A percentile compares a stretch with the other conserved stretches of the same genome.
Conservation (phyloP, 2,329 filamentous ascomycete genomes). For the Fusarium compactum region DNA sequence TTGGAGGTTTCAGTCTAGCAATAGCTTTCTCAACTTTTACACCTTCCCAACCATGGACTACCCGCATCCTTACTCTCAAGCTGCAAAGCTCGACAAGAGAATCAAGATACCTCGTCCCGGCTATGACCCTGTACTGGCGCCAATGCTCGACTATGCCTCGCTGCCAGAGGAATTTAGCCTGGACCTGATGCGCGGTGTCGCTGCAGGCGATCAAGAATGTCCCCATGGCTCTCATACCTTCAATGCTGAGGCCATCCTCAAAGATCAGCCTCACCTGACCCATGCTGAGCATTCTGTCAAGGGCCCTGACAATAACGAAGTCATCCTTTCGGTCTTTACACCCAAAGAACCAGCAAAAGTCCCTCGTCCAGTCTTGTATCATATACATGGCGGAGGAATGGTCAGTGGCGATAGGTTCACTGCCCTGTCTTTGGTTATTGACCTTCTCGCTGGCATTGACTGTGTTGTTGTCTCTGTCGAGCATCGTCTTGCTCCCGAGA, state of each 20-base stretch:
- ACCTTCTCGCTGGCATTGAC: neutral
- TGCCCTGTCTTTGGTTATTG: neutral
- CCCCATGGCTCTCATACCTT: conserved; percentile 9
- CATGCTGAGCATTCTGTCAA: neutral
- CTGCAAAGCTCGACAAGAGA: conserved; percentile 2
- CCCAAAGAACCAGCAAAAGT: neutral
- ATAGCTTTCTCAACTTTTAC: fast-evolving
- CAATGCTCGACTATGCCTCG: conserved; percentile 12
- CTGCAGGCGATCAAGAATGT: conserved; percentile 2
- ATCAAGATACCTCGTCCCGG: conserved; percentile 3
- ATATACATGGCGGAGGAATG: conserved; percentile 14
- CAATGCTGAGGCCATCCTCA: conserved; percentile 1
- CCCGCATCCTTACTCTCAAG: conserved; percentile 12
- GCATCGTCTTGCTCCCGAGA: conserved; percentile 10
- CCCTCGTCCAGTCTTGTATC: neutral
- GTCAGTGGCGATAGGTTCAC: conserved; percentile 6
- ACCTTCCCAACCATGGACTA: neutral
- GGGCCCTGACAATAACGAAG: neutral
- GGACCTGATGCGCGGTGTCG: conserved; percentile 10
- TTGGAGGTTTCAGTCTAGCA: neutral
- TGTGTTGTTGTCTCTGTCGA: conserved; percentile 7
- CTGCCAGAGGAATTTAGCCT: conserved; percentile 13
- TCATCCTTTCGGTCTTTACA: neutral
- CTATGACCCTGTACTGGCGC: neutral
- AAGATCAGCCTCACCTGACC: neutral